These are phyloP conservation scores for Thinopyrum elongatum DNA, from an alignment of 176 grass and related monocot species.

Conservation along the genomic window DNA sequence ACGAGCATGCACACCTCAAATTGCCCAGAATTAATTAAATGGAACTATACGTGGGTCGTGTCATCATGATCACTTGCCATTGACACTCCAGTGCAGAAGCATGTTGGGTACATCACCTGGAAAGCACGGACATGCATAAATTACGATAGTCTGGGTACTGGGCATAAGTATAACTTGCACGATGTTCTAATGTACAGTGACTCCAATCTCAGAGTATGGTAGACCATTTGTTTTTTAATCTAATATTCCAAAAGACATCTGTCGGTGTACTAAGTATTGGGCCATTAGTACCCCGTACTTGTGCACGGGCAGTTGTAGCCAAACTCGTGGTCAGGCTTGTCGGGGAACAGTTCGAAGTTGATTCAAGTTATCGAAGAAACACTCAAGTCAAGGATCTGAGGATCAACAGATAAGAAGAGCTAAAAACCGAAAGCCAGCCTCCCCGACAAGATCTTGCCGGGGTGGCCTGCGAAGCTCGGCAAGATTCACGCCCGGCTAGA, in stretches of 20 bases:
- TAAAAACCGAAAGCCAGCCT: no score
- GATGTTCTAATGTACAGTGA: not conserved
- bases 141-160: not conserved
- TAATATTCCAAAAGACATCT: not conserved
- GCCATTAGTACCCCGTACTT: no score
- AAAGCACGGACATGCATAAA: not conserved
- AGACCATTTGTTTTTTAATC: not conserved
- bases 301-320: no score
- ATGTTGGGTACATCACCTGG: slow-evolving; percentile 96
- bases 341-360: no score
- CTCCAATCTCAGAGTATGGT: not conserved
- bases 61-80: slow-evolving; percentile 63
- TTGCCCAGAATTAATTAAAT: slow-evolving; percentile 51
- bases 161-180: not conserved
- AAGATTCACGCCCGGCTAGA: no score
- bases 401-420: no score
- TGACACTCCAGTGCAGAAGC: slow-evolving; percentile 75
- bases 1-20: not conserved
- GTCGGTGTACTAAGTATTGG: no score
- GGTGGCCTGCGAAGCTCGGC: no score
- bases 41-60: slow-evolving; percentile 92
- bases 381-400: no score
- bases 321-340: no score
- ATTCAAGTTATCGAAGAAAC: no score
- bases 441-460: no score